These are phyloP conservation scores for Pichia gijzeniarum DNA, from an alignment of 805 yeast species.

Conservation along the genomic window DNA sequence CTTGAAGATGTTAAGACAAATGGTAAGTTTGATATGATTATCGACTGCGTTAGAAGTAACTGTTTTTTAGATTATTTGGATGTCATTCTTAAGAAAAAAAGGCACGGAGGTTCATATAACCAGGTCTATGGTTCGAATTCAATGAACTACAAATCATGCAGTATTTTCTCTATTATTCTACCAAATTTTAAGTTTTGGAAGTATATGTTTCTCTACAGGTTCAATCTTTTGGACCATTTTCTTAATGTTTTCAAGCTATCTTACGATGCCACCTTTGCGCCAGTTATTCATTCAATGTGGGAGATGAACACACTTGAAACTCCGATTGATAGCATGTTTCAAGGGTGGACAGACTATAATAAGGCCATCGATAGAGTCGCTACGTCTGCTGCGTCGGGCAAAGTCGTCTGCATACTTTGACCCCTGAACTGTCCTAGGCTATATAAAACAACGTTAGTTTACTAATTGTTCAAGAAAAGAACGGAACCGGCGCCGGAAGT, in stretches of 20 bases:
- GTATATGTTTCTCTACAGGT: background rate
- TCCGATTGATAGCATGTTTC: slow-evolving; percentile 47
- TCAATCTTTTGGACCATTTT: background rate
- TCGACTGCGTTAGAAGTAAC: slow-evolving; percentile 60
- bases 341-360: slow-evolving; percentile 41
- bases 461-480: too few species aligned
- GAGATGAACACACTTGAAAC: slow-evolving; percentile 36
- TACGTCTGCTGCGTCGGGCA: slow-evolving; percentile 55
- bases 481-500: too few species aligned
- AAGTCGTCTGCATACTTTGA: slow-evolving; percentile 37
- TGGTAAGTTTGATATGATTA: slow-evolving; percentile 53
- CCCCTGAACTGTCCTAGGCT: too few species aligned
- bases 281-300: slow-evolving; percentile 33
- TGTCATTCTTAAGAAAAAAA: slow-evolving; percentile 39
- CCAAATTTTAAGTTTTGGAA: slow-evolving; percentile 4
- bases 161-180: background rate
- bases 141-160: slow-evolving; percentile 26
- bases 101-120: slow-evolving; percentile 42
- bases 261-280: slow-evolving; percentile 8
- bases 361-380: slow-evolving; percentile 44
- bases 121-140: slow-evolving; percentile 54
- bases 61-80: slow-evolving; percentile 33
- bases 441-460: too few species aligned
- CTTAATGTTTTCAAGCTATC: background rate
- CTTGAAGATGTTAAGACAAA: slow-evolving; percentile 28